Evolutionary conservation across 108 stramenopile genomes (phyloP).

Genomic region (Cyclotella atomus): DNA sequence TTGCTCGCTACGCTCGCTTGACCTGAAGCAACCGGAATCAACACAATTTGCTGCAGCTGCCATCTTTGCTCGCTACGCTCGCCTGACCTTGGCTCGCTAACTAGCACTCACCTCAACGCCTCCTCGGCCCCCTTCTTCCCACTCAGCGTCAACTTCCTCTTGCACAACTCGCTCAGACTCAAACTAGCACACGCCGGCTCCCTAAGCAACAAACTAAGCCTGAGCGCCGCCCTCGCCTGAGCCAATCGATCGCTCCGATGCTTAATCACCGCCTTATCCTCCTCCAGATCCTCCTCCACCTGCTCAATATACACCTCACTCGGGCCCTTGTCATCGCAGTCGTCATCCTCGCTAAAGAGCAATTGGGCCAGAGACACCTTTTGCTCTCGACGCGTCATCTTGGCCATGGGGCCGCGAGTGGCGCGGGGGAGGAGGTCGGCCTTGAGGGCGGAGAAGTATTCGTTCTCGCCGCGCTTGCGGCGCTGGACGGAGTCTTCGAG

Average conservation of each 20-base stretch:
- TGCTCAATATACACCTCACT: conserved; percentile 83
- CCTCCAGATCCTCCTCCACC: conserved; percentile 61
- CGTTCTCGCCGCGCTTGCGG: conserved; percentile 84
- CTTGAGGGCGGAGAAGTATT: conserved; percentile 80
- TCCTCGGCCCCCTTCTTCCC: conserved; percentile 84
- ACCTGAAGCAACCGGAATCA: not conserved
- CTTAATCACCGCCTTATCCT: conserved; percentile 57
- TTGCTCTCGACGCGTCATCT: conserved; percentile 83
- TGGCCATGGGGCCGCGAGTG: conserved; percentile 69
- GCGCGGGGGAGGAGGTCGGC: conserved; percentile 86
- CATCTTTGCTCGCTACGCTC: not conserved
- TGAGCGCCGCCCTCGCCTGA: conserved; percentile 74
- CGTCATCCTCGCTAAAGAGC: conserved; percentile 86
- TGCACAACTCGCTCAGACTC: conserved; percentile 88
- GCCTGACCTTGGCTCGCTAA: not conserved
- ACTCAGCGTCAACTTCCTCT: conserved; percentile 71
- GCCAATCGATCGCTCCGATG: conserved; percentile 68
- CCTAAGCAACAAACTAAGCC: conserved; percentile 75
- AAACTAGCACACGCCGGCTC: conserved; percentile 88
- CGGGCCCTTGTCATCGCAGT: conserved; percentile 83
- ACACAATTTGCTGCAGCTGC: not conserved
- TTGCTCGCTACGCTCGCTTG: not conserved
- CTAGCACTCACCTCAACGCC: conserved; percentile 56
- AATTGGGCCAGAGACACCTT: conserved; percentile 87
- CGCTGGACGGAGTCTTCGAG: conserved; percentile 84